phyloP scores from a whole-genome alignment of 768 basidiomycete species.

The Saitozyma podzolica region DNA sequence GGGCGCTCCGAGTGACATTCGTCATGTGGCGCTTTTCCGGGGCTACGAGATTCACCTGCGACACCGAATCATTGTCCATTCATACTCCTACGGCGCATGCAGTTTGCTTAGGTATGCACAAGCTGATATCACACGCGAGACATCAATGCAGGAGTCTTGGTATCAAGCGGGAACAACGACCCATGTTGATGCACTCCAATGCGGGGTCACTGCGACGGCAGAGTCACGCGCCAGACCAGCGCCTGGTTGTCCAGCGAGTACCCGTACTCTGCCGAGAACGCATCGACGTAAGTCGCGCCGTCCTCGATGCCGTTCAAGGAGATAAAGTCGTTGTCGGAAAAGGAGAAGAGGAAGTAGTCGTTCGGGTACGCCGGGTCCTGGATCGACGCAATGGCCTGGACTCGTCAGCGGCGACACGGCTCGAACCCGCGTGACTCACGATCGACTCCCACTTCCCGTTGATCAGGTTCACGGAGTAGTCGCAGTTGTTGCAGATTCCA shows the following conservation, averaged over 20 bases:
- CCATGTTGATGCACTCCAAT: no score
- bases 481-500: conserved; percentile 58
- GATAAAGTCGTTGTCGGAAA: conserved; percentile 68
- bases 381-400: conserved; percentile 58
- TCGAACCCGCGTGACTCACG: conserved; percentile 25
- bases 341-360: conserved; percentile 69
- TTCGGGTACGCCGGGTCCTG: conserved; percentile 60
- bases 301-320: conserved; percentile 60
- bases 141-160: no score
- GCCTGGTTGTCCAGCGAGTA: conserved; percentile 65
- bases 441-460: conserved; percentile 70
- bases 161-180: no score
- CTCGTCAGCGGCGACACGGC: background rate
- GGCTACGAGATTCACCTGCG: no score
- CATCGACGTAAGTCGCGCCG: conserved; percentile 51
- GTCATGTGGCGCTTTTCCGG: no score
- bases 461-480: conserved; percentile 59
- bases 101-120: no score
- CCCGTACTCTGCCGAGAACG: conserved; percentile 58
- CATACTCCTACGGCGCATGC: no score
- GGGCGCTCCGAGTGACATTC: no score
- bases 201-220: conserved; percentile 48
- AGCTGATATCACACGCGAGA: no score
- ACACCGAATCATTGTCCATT: no score
- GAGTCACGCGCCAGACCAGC: conserved; percentile 64